Conservation (phyloP, 1,139 yeast species). For the Diutina pseudorugosa region DNA sequence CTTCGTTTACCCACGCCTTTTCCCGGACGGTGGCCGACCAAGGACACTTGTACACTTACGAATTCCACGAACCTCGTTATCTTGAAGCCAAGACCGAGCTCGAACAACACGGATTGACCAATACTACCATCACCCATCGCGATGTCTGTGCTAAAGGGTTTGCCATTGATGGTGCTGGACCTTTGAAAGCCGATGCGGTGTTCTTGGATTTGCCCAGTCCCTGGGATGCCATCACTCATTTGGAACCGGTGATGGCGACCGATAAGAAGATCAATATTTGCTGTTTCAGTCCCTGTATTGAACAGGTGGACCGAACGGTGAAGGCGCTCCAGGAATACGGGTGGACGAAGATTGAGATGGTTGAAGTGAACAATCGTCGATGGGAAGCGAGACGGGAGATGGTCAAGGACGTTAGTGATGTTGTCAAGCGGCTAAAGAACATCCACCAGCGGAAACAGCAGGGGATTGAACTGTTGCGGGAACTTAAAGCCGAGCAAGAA, state of each 20-base stretch:
- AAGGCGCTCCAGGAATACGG: conserved; percentile 62
- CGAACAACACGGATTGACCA: conserved; percentile 51
- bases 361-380: conserved; percentile 72
- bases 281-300: conserved; percentile 96
- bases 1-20: conserved; percentile 87
- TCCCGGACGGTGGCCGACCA: conserved; percentile 60
- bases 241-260: conserved; percentile 46
- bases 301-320: conserved; percentile 84
- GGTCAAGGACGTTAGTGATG: conserved; percentile 74
- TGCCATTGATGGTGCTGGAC: conserved; percentile 36
- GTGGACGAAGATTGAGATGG: conserved; percentile 89
- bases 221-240: conserved; percentile 86
- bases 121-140: conserved; percentile 62
- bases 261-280: conserved; percentile 56
- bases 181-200: conserved; percentile 34
- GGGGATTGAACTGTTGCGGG: conserved; percentile 57
- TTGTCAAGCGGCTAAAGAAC: conserved; percentile 66
- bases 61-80: conserved; percentile 80
- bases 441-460: conserved; percentile 63
- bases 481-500: conserved; percentile 14
- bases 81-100: conserved; percentile 72
- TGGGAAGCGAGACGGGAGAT: conserved; percentile 91
- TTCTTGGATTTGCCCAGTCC: conserved; percentile 95
- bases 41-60: conserved; percentile 55
- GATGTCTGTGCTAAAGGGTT: conserved; percentile 92